Percentiles rank a stretch among this genome's conserved stretches.
These are phyloP conservation scores for Falciphora oryzae DNA, from an alignment of 2,329 filamentous ascomycete genomes.

Conservation along the genomic window DNA sequence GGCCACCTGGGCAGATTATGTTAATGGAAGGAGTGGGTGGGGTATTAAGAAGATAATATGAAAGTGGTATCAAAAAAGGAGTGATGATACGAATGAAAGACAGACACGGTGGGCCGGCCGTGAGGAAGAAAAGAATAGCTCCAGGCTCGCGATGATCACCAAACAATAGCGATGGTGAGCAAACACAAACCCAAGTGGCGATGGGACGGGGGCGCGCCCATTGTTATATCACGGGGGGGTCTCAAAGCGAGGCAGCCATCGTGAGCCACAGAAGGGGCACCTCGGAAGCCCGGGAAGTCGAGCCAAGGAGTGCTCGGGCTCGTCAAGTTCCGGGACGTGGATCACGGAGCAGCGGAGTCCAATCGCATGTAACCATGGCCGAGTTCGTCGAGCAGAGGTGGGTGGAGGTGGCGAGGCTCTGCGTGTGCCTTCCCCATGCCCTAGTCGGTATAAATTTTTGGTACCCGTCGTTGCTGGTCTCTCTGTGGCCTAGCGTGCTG, in stretches of 20 bases:
- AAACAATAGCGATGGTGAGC: constrained; percentile 2
- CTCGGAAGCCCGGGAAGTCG: background rate
- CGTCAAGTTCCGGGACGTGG: background rate
- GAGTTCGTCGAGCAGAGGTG: background rate
- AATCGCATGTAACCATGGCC: background rate
- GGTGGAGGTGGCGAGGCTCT: background rate
- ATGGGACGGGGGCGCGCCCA: constrained; percentile 3
- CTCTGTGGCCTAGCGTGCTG: too few relatives aligned
- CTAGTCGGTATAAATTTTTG: background rate
- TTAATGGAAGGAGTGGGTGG: background rate
- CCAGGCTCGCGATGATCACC: constrained; percentile 6
- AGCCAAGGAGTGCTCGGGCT: background rate
- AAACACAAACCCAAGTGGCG: background rate
- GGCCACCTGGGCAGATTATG: constrained; percentile 9
- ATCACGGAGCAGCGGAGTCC: background rate
- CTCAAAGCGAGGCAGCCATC: background rate
- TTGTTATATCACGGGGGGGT: constrained; percentile 2
- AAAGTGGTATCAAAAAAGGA: background rate
- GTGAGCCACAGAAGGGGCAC: background rate
- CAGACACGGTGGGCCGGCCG: constrained; percentile 5
- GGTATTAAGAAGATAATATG: background rate
- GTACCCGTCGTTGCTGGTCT: background rate
- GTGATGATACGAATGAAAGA: background rate
- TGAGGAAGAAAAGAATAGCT: constrained; percentile 1
- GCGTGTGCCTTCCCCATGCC: background rate